Conservation (phyloP, 768 basidiomycete species). For the Boletus speciosus region DNA sequence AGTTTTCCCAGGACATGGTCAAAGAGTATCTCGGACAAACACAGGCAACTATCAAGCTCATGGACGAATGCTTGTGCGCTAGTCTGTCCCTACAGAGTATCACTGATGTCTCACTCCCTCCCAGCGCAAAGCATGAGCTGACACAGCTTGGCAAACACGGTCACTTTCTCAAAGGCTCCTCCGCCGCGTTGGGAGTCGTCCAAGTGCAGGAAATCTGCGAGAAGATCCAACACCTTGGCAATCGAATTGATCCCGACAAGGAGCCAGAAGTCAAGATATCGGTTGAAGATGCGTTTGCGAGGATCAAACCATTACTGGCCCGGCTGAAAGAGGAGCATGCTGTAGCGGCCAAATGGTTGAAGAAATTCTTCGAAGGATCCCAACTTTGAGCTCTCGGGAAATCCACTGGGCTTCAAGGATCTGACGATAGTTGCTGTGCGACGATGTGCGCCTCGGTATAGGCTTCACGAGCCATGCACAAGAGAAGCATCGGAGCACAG, state of each 20-base stretch:
- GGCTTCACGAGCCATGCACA: constrained; percentile 5
- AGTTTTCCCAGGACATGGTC: constrained; percentile 80
- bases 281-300: constrained; percentile 50
- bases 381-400: constrained; percentile 1
- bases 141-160: constrained; percentile 67
- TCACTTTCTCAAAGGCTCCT: constrained; percentile 97
- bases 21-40: constrained; percentile 82
- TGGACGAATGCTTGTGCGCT: constrained; percentile 79
- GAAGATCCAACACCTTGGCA: constrained; percentile 85
- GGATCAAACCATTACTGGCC: constrained; percentile 54
- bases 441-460: constrained; percentile 7
- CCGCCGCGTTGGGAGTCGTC: constrained; percentile 84
- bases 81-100: constrained; percentile 11
- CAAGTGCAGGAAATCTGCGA: constrained; percentile 85
- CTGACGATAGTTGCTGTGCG: constrained; percentile 11
- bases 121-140: constrained; percentile 59
- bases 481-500: constrained; percentile 15
- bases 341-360: constrained; percentile 66
- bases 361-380: constrained; percentile 29
- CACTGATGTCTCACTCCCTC: constrained; percentile 11
- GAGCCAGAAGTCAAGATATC: constrained; percentile 41
- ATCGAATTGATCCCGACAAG: constrained; percentile 52
- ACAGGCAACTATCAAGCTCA: constrained; percentile 64
- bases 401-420: constrained; percentile 1
- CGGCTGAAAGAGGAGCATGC: constrained; percentile 66